Evolutionary conservation across 257 asterid genomes (phyloP), one percentile per base, ranked within the genome.

Genomic region (Salvia miltiorrhiza): DNA sequence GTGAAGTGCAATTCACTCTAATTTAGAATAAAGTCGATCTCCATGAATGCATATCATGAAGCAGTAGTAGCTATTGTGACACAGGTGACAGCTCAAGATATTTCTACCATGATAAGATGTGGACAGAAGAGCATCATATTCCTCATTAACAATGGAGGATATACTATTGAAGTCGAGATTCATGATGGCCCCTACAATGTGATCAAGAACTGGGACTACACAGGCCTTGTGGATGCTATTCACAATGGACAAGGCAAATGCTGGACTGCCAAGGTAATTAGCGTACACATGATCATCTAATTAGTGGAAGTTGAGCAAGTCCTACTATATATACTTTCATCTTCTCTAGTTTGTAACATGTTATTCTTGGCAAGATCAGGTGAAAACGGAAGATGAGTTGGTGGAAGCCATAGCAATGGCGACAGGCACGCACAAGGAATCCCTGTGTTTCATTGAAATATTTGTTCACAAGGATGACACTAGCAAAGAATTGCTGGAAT

Each of bases 191-290:
- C 86, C 0, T 84, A 84, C 68, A 84, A 84, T 63, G 86, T 84
- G 43, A 84, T 84, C 77, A 84, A 84, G 82, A 84, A 84, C 11
- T 84, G 89, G 89, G 72, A 84, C 77, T 84, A 84, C 80, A 79
- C 89, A 0, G 85, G 44, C 57, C 75, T 84, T 7, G 89, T 84
- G 60, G 78, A 80, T 20, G 89, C 89, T 39, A 84, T 84, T 66
- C 85, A 81, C 75, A 84, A 84, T 11, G 89, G 85, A 14, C 45
- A 79, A 30, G 89, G 89, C 80, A 79, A 81, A 55, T 84, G 89
- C 77, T 84, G 86, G 86, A 84, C 89, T 39, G 62, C 85, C 59
- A 84, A 84, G 89, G 88, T 84, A 54, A 58, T 64, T 58, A 7
- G 7, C 37, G 7, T 5, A 32, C 37, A 32, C 40, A 7, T 7